Base-by-base conservation (phyloP, 2,329 filamentous ascomycete species). In the Microdochium bolleyi region DNA sequence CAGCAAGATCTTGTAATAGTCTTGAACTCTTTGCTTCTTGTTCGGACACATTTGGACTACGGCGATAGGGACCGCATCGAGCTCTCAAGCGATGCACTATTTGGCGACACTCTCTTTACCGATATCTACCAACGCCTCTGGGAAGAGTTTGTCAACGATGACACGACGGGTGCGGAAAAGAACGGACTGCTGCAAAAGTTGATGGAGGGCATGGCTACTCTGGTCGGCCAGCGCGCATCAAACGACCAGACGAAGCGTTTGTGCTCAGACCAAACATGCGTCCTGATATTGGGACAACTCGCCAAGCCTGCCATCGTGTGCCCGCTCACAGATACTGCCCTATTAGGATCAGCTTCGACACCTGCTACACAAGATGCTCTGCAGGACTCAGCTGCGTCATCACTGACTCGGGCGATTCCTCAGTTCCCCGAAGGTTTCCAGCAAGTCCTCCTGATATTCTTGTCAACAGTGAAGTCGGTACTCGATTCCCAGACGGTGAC, bases 1-100 rank as follows among this genome's bases (percentile, higher is more conserved):
- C 74, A 72, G 27, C 70, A 73, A n/a, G 76, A 80, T 54, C 68
- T 83, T 1, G 59, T 82, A 2, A 71, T 73, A 19, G 66, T 83
- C 1, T 58, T 82, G 4, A 76, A 77, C 51, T 74, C 77, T 1
- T 63, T 81, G 8, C 64, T 83, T 11, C 52, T 57, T 10, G 53
- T 66, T 44, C 59, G 65, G 53, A 57, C 59, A 27, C 57, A 58
- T 24, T 51, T 67, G 3, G 38, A 54, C 46, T 52, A 57, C 32
- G 56, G 44, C 22, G 74, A 75, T 38, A 52, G 51, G n/a, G 53
- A 48, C 16, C 51, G 51, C 16, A 14, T 49, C 9, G 49, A 37
- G 27, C 54, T 66, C 1, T 46, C 41, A 46, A 61, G 59, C n/a
- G 64, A 66, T 34, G 60, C 62, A 1, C 53, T 62, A 24, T 67